A percentile compares a stretch with the other conserved stretches of the same genome.
phyloP scores from a whole-genome alignment of 257 asterid genomes.

The Petrea volubilis region DNA sequence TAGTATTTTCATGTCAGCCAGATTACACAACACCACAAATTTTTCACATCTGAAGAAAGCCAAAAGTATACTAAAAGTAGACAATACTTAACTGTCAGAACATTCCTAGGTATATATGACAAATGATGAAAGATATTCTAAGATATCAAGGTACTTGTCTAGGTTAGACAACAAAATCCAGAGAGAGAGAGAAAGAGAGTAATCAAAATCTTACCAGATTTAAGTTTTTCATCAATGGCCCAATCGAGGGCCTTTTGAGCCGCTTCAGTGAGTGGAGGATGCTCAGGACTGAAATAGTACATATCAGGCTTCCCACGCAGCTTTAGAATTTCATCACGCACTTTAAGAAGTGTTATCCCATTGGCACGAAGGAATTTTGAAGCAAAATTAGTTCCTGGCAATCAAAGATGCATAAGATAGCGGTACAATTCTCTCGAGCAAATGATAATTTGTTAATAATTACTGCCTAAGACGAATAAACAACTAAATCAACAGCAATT shows the following conservation, averaged over 20 bases:
- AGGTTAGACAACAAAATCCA: neutral
- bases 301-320: conserved; percentile 44
- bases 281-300: conserved; percentile 51
- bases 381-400: conserved; percentile 70
- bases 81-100: neutral
- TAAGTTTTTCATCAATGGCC: conserved; percentile 65
- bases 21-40: neutral
- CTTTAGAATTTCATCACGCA: conserved; percentile 63
- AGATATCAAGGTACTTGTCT: neutral
- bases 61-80: neutral
- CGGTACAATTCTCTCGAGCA: neutral
- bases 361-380: conserved; percentile 57
- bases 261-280: conserved; percentile 70
- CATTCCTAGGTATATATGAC: neutral
- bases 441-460: neutral
- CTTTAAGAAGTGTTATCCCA: conserved; percentile 60
- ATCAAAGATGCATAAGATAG: neutral
- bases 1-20: neutral
- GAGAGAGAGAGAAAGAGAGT: neutral
- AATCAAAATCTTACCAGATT: conserved; percentile 41
- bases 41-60: neutral
- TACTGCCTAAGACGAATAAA: neutral
- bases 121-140: neutral
- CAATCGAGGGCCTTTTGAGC: conserved; percentile 70
- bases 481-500: neutral